A percentile compares a stretch with the other conserved stretches of the same genome.
These are phyloP conservation scores for Trichosanthes cucumerina DNA, from an alignment of 306 rosid genomes.

Conservation along the genomic window DNA sequence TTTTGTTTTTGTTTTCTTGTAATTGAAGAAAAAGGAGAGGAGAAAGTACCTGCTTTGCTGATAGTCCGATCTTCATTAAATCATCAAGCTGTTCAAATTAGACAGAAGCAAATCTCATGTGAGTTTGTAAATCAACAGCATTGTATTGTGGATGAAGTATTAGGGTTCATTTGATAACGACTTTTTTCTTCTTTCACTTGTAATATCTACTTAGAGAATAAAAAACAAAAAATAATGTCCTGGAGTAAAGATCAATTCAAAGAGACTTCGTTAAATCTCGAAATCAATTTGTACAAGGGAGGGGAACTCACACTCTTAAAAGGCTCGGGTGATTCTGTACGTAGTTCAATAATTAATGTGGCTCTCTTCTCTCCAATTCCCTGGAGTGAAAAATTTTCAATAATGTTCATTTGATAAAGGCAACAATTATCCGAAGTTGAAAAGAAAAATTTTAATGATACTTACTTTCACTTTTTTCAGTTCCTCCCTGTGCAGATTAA, in stretches of 20 bases:
- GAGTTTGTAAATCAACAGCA: neutral
- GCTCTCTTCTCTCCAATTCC: constrained; percentile 97
- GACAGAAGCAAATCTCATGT: neutral
- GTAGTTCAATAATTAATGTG: constrained; percentile 48
- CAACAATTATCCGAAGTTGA: neutral
- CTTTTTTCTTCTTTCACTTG: neutral
- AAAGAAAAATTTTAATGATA: neutral
- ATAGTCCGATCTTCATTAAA: constrained; percentile 64
- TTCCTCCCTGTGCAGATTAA: constrained; percentile 43
- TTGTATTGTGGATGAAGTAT: neutral
- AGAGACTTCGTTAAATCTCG: neutral
- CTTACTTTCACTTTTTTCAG: constrained; percentile 57
- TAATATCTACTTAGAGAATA: no score
- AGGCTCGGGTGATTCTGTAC: constrained; percentile 65
- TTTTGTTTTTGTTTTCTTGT: neutral
- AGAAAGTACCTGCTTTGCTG: constrained; percentile 62
- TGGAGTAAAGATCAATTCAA: no score
- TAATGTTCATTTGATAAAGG: neutral
- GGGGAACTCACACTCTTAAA: constrained; percentile 62
- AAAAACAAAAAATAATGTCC: no score
- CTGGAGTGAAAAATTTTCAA: constrained; percentile 15
- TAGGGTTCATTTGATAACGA: neutral
- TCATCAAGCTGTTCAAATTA: constrained; percentile 58
- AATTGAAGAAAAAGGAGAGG: neutral
- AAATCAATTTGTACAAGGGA: neutral